Evolutionary conservation across 257 asterid species (phyloP), one percentile per base, ranked within the genome.

Genomic region (Petunia axillaris): DNA sequence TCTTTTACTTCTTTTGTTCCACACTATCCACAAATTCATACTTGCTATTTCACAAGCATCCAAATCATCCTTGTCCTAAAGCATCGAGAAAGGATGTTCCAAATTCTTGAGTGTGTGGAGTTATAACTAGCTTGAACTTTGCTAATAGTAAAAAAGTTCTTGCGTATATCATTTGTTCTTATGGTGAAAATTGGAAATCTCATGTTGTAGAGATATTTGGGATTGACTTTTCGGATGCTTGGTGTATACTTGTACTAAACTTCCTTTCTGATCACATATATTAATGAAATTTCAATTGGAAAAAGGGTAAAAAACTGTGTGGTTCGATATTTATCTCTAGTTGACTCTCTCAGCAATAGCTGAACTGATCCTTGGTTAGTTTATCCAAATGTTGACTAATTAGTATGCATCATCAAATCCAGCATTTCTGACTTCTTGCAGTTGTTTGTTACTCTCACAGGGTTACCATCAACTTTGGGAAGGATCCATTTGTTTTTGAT

Each of bases 391-490:
- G 25, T 35, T 11, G 44, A 50, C 3, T 73, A 48, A 50, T 35
- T 50, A 54, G 52, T 44, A 65, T 35, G 77, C 11, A 6, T 70
- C 65, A 60, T 59, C 79, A 39, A 46, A 48, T 58, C 64, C 13
- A 75, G 50, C 68, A 57, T 58, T 80, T 82, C 44, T 85, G 65
- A 64, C 60, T 73, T 82, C 77, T 80, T 35, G 38, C 80, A 39
- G 59, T 80, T 84, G 52, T 84, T 54, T 82, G 75, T 74, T 25
- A 44, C 74, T 81, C 63, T 88, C 84, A 63, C 99, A 96, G 99
- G 95, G 89, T 96, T 60, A 82, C 91, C 6, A 94, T 94, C 70
- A 96, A 96, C 89, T 96, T 92, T 80, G 99, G 99, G 80, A 85
- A 94, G 85, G 90, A 82, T 76, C 94, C 91, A 79, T 96, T 91